Evolutionary conservation across 2,329 filamentous ascomycete genomes (phyloP).

Genomic region (Calycina herbarum): DNA sequence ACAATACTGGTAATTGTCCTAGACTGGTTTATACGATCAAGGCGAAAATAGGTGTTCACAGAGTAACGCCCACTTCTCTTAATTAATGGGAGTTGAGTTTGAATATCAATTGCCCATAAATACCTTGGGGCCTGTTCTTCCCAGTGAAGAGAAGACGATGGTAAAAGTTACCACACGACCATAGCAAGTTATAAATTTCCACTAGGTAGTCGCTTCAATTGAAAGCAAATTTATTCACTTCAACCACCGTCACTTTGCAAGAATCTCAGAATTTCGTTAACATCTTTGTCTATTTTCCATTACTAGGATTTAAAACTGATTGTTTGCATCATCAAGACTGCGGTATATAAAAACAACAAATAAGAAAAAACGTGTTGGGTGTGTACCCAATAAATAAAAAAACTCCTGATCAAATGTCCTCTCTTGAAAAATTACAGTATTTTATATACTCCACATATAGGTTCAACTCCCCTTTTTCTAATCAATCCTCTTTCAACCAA

Average conservation of each 20-base stretch:
- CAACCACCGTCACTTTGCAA: background rate
- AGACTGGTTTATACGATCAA: no score
- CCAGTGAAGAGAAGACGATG: no score
- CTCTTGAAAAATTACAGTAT: constrained; percentile 5
- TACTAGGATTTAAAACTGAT: background rate
- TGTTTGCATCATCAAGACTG: constrained; percentile 7
- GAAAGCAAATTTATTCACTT: background rate
- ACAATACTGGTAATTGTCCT: no score
- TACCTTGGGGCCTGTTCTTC: no score
- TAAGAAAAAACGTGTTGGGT: constrained; percentile 33
- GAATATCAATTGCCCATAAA: no score
- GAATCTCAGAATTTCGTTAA: background rate
- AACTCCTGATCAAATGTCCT: constrained; percentile 3
- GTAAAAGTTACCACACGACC: no score
- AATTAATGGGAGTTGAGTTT: no score
- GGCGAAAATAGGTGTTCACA: no score
- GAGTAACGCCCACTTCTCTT: no score
- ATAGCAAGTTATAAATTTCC: no score
- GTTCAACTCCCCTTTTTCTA: background rate
- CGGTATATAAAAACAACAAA: constrained; percentile 31
- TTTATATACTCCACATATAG: constrained; percentile 1
- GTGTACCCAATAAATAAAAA: background rate
- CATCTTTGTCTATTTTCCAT: background rate
- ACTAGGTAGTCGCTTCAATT: no score
- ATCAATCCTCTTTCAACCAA: background rate